Evolutionary conservation across 805 yeast species (phyloP), one percentile per base, ranked within the genome.

Genomic region (Metschnikowia cubensis): DNA sequence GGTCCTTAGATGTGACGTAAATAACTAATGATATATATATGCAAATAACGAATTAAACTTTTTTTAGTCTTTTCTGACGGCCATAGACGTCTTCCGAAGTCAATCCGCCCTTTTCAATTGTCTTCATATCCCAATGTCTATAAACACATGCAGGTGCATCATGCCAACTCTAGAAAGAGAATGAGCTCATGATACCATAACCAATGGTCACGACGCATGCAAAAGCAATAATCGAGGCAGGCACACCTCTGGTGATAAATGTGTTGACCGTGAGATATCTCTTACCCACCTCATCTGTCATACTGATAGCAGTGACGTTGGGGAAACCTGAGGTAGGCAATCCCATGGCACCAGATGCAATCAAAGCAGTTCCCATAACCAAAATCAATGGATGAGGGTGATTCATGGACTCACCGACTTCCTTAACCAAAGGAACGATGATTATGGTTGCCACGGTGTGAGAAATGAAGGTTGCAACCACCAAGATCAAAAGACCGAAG

Each of bases 401-500:
- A 6, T 67, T 64, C 63, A 72, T 62, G 14, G 61, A 55, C 15
- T 69, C 68, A 22, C 76, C 76, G 20, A 72, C 68, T 53, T 72
- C 75, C 48, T 66, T 59, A 25, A 72, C 75, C 58, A 72, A 68
- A 8, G 76, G 76, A 25, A 71, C 63, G 52, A 72, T 69, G 48
- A 72, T 72, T 42, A 72, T 64, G 4, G 76, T 74, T 1, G 76
- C 76, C 33, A 72, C 76, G 1, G 76, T 72, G 59, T 72, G 76
- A n/a, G 72, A 66, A 17, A 72, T 74, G 59, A 72, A 72, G 0
- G 76, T 72, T 25, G 76, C 76, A 53, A 72, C 64, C 11, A 67
- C 72, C 57, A 72, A 68, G 31, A 71, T 63, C 51, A 72, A 64
- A 35, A 69, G 58, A 18, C 76, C 76, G 65, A 94, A 92, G 3